Evolutionary conservation across 1,139 yeast species (phyloP).

Genomic region (Yamadazyma epiphylla): DNA sequence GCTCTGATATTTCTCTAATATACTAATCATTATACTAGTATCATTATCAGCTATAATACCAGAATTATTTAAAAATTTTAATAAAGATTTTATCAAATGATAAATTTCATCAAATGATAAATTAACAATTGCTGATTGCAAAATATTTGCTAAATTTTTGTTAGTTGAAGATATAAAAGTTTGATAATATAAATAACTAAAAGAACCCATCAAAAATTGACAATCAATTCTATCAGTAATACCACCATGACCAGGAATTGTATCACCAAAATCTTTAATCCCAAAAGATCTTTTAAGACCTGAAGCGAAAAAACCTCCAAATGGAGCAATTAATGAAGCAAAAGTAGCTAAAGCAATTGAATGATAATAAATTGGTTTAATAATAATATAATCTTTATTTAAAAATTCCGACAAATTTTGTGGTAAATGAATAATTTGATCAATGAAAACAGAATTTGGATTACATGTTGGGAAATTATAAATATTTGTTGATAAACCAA

Average conservation of each 20-base stretch:
- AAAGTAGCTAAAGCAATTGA: constrained; percentile 83
- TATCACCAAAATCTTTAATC: constrained; percentile 46
- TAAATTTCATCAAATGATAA: constrained; percentile 64
- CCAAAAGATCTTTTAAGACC: constrained; percentile 97
- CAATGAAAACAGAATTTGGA: constrained; percentile 81
- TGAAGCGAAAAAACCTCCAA: constrained; percentile 97
- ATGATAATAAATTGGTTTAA: constrained; percentile 89
- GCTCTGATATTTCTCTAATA: constrained; percentile 20
- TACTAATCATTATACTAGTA: constrained; percentile 20
- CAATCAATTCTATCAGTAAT: constrained; percentile 97
- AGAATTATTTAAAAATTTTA: constrained; percentile 57
- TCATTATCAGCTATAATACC: constrained; percentile 41
- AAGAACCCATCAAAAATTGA: constrained; percentile 96
- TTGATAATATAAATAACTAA: constrained; percentile 86
- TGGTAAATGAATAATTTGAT: constrained; percentile 76
- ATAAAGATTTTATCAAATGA: constrained; percentile 57
- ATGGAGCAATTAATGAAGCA: constrained; percentile 97
- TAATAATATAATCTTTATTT: constrained; percentile 33
- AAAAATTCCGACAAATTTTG: constrained; percentile 51
- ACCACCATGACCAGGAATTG: constrained; percentile 87
- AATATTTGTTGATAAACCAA: constrained; percentile 53
- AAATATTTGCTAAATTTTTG: constrained; percentile 65
- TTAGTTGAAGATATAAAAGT: constrained; percentile 79
- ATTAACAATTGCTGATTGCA: constrained; percentile 74
- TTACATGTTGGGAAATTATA: constrained; percentile 58